Base-by-base conservation (phyloP, 805 yeast genomes). In the Cyberlindnera bimundalis region DNA sequence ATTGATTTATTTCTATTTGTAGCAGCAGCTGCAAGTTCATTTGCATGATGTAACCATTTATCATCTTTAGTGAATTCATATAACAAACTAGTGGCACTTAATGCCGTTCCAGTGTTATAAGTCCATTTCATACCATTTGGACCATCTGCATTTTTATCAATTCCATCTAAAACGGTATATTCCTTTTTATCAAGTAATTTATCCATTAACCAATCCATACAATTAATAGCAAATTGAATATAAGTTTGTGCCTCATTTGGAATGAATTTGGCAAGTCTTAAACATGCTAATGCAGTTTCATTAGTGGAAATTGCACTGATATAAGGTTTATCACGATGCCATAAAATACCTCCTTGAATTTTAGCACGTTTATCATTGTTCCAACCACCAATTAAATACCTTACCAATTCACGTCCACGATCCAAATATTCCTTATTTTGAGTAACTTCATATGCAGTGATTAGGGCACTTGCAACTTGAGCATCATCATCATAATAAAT, bases 401-500 rank as follows among this genome's bases (percentile, higher is more conserved):
- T 59, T 41, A 74, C 79, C 50, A 79, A 65, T 47, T 78, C 83
- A 36, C 76, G 66, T 7, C 79, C 84, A 49, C 67, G 66, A 49
- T 73, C 78, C 45, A 82, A 63, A 53, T 67, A 78, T 33, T 64
- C 63, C 49, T 63, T 63, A 46, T 80, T 74, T 2, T 73, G 74
- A 1, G 87, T 79, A 18, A 78, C 85, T 53, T 81, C 88, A 53
- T 77, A 81, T 2, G 85, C 84, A 3, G 79, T 71, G 42, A 83
- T 63, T 50, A 79, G 66, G 3, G 81, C 82, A 51, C 79, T 68
- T 13, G 84, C 81, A 12, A 81, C 77, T 56, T 82, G 90, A 3
- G 89, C 90, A 55, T 81, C 84, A 53, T 82, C 90, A 53, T 82
- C 88, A 47, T 78, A 78, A 58, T 81, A 81, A 29, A 82, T 76